Conservation (phyloP, 352 stramenopile species). For the Blastocystis sp. region DNA sequence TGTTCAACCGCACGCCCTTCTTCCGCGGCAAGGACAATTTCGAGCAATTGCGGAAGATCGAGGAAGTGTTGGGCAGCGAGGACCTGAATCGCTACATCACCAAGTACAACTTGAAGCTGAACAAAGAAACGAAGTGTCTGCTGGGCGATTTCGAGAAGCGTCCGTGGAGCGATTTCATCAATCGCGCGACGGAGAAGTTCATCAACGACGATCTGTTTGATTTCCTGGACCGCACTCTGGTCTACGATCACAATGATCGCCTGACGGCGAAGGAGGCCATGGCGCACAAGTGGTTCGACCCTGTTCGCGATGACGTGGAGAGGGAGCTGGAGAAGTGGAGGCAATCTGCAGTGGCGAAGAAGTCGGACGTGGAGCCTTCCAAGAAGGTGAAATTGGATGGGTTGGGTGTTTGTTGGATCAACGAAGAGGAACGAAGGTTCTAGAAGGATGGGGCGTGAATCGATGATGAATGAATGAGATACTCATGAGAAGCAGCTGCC, state of each 20-base stretch:
- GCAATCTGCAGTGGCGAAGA: not conserved
- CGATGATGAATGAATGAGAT: too few relatives aligned
- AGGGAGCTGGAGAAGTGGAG: conserved; percentile 35
- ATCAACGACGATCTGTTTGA: conserved; percentile 93
- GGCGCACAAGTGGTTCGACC: conserved; percentile 94
- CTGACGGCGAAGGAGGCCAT: conserved; percentile 95
- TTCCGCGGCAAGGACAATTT: conserved; percentile 99
- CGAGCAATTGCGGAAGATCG: conserved; percentile 98
- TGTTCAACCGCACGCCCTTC: conserved; percentile 96
- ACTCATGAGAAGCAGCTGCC: too few relatives aligned
- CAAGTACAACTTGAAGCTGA: conserved; percentile 96
- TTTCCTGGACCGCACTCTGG: conserved; percentile 85
- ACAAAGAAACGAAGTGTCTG: conserved; percentile 80
- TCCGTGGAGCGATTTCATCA: conserved; percentile 81
- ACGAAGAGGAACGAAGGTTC: not conserved
- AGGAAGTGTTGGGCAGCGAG: conserved; percentile 92
- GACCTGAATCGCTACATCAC: conserved; percentile 97
- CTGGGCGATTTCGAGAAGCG: conserved; percentile 93
- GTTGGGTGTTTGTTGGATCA: not conserved
- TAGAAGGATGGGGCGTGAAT: too few relatives aligned
- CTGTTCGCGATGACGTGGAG: conserved; percentile 76
- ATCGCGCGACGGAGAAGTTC: conserved; percentile 81
- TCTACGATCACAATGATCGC: conserved; percentile 74
- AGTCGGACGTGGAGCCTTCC: not conserved
- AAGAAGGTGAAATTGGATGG: conserved; percentile 3